These are phyloP conservation scores for Fragaria ananassa DNA, from an alignment of 306 rosid genomes.

Conservation along the genomic window DNA sequence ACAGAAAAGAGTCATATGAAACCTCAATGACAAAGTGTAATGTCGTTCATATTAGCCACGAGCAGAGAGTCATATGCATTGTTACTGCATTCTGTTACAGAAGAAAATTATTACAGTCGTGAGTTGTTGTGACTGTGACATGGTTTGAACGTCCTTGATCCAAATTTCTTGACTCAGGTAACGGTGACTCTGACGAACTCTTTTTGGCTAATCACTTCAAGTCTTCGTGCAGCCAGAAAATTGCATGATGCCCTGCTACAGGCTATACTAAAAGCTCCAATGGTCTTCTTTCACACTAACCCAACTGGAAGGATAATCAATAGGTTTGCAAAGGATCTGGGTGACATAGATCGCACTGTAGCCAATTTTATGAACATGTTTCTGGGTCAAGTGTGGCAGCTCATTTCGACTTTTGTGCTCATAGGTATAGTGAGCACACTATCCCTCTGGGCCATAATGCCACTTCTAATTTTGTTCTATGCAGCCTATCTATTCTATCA, in stretches of 20 bases:
- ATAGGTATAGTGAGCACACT: conserved; percentile 82
- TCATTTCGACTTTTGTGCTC: conserved; percentile 74
- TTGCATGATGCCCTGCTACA: conserved; percentile 64
- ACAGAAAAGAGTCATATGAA: neutral
- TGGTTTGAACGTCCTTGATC: neutral
- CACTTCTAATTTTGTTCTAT: conserved; percentile 75
- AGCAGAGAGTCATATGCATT: neutral
- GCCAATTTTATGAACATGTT: conserved; percentile 45
- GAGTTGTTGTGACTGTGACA: neutral
- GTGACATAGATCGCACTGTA: conserved; percentile 72
- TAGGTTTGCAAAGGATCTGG: conserved; percentile 78
- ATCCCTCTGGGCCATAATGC: conserved; percentile 88
- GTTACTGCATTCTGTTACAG: neutral
- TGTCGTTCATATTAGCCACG: neutral
- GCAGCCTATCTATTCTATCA: conserved; percentile 77
- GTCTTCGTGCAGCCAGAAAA: conserved; percentile 66
- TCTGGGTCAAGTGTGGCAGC: conserved; percentile 77
- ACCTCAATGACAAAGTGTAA: neutral
- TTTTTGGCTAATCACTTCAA: conserved; percentile 72
- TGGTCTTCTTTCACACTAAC: conserved; percentile 87
- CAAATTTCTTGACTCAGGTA: conserved; percentile 49
- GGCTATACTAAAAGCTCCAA: conserved; percentile 65
- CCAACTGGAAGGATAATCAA: conserved; percentile 86
- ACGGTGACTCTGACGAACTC: conserved; percentile 64
- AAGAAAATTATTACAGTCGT: neutral